A percentile compares a stretch with the other conserved stretches of the same genome.
phyloP scores from a whole-genome alignment of 768 basidiomycete genomes.

The Suillus placidus region DNA sequence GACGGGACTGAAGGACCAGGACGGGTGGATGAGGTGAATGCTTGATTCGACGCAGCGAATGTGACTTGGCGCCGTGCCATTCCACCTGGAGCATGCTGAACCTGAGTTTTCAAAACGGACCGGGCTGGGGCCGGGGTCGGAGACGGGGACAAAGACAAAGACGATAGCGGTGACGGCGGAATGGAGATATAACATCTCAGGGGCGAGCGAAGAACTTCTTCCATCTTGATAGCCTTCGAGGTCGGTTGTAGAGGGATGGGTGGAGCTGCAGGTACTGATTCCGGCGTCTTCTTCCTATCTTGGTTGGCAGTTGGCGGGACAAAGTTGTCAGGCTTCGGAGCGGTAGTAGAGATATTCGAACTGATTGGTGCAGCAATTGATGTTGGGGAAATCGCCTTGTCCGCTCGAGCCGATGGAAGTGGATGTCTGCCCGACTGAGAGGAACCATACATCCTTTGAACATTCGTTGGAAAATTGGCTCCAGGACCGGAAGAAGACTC shows the following conservation, averaged over 20 bases:
- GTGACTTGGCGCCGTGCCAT: background rate
- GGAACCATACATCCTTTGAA: background rate
- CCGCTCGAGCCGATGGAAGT: background rate
- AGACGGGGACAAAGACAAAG: conserved; percentile 15
- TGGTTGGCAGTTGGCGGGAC: background rate
- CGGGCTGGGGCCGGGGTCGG: background rate
- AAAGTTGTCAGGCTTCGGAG: background rate
- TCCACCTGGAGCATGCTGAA: conserved; percentile 1
- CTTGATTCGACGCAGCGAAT: background rate
- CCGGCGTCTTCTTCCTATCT: background rate
- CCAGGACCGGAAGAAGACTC: background rate
- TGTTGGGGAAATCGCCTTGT: background rate
- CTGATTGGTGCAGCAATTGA: background rate
- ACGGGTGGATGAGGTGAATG: background rate
- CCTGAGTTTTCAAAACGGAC: background rate
- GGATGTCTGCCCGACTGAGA: background rate
- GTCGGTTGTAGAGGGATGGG: background rate
- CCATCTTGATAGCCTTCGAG: conserved; percentile 21
- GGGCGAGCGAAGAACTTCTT: conserved; percentile 18
- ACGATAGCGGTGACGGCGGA: conserved; percentile 18
- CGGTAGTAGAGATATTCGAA: background rate
- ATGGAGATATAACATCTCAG: conserved; percentile 19
- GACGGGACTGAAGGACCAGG: background rate
- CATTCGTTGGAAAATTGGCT: background rate
- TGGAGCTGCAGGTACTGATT: background rate